Evolutionary conservation across 2,329 filamentous ascomycete genomes (phyloP).

Genomic region (Epicoccum sorghinum): DNA sequence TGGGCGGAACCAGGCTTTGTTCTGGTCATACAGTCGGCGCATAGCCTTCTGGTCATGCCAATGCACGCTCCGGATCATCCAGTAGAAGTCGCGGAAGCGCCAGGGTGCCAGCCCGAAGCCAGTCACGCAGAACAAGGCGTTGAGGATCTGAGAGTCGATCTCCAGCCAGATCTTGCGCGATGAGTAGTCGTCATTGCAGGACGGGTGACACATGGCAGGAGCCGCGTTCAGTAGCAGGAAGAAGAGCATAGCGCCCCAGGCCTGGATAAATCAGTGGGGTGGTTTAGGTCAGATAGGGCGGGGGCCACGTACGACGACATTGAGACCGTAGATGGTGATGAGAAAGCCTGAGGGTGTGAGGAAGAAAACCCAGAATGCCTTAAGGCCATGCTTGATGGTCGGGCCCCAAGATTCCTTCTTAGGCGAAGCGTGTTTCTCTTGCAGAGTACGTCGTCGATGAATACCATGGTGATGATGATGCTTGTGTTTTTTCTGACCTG

Average conservation of each 20-base stretch:
- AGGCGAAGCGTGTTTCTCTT: conserved; percentile 27
- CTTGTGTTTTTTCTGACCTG: conserved; percentile 1
- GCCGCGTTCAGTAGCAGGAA: conserved; percentile 78
- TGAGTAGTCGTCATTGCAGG: conserved; percentile 75
- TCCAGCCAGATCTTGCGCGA: conserved; percentile 83
- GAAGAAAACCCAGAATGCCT: conserved; percentile 73
- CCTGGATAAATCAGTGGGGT: conserved; percentile 40
- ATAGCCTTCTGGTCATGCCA: conserved; percentile 56
- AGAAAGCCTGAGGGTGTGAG: conserved; percentile 77
- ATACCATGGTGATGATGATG: background rate
- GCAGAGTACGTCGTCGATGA: conserved; percentile 26
- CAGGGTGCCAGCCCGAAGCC: conserved; percentile 83
- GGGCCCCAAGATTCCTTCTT: conserved; percentile 57
- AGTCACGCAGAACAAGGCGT: conserved; percentile 82
- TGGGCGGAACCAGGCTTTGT: conserved; percentile 77
- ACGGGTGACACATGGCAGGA: conserved; percentile 71
- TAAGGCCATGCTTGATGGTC: conserved; percentile 62
- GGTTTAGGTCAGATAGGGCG: too few relatives aligned
- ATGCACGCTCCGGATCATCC: conserved; percentile 63
- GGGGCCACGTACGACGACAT: conserved; percentile 61
- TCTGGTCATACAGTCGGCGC: conserved; percentile 72
- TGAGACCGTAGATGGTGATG: conserved; percentile 78
- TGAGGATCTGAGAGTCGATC: conserved; percentile 80
- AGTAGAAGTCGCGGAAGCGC: conserved; percentile 80
- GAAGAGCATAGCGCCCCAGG: conserved; percentile 91